These are phyloP conservation scores for Castanea sativa DNA, from an alignment of 306 rosid species.

Conservation along the genomic window DNA sequence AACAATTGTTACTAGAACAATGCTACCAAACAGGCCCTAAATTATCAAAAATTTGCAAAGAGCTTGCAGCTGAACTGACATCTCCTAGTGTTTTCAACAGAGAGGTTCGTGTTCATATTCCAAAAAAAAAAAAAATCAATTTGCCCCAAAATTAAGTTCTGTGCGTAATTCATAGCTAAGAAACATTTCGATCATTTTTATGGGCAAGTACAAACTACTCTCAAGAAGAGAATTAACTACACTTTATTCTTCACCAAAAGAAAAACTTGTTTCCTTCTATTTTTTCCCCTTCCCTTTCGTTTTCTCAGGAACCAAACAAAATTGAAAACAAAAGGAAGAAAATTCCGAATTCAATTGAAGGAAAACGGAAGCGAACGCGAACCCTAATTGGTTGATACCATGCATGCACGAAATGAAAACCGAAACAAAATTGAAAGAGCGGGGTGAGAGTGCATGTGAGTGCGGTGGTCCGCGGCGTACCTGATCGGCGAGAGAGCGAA, in stretches of 20 bases:
- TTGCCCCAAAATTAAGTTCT: too few relatives aligned
- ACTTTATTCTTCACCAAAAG: not conserved
- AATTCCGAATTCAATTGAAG: not conserved
- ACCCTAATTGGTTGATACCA: not conserved
- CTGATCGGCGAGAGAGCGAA: not conserved
- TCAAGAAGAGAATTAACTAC: not conserved
- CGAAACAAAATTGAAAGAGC: not conserved
- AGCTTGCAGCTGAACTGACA: too few relatives aligned
- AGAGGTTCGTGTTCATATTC: too few relatives aligned
- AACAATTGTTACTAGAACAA: too few relatives aligned
- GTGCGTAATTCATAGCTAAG: not conserved
- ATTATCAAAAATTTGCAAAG: too few relatives aligned
- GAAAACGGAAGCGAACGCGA: not conserved
- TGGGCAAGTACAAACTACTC: not conserved
- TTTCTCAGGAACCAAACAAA: conserved; percentile 3
- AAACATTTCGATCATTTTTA: not conserved
- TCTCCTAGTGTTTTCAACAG: too few relatives aligned
- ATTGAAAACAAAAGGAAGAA: not conserved
- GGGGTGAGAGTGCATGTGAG: not conserved
- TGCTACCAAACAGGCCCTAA: too few relatives aligned
- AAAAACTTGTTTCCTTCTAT: too few relatives aligned
- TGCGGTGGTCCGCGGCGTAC: not conserved
- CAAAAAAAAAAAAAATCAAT: too few relatives aligned
- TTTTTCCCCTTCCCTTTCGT: not conserved
- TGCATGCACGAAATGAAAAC: not conserved